phyloP scores from a whole-genome alignment of 108 stramenopile species.

The Skeletonema potamos region DNA sequence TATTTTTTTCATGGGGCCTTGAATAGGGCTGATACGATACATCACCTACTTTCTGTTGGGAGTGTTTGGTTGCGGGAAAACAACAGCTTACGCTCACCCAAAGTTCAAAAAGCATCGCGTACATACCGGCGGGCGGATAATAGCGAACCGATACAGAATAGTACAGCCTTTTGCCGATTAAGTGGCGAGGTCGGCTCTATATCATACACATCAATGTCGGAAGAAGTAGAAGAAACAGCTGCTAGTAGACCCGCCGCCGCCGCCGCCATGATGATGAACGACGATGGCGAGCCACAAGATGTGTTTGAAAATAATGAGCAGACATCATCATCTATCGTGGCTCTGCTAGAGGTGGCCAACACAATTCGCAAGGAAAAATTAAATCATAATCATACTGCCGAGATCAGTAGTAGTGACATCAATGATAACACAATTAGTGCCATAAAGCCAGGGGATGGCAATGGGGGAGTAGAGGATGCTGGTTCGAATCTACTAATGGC shows the following conservation, averaged over 20 bases:
- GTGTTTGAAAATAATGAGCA: background rate
- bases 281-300: background rate
- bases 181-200: too few relatives aligned
- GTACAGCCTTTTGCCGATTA: too few relatives aligned
- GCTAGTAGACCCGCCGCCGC: background rate
- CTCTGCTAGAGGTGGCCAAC: constrained; percentile 5
- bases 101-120: too few relatives aligned
- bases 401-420: background rate
- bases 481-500: background rate
- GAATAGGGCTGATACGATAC: too few relatives aligned
- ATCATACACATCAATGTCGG: background rate
- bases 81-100: too few relatives aligned
- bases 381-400: background rate
- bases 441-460: background rate
- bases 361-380: constrained; percentile 2
- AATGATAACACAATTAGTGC: background rate
- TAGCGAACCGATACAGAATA: too few relatives aligned
- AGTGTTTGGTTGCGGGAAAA: too few relatives aligned
- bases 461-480: background rate
- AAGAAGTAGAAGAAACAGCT: background rate
- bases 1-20: too few relatives aligned
- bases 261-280: background rate
- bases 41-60: too few relatives aligned
- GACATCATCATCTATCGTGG: background rate
- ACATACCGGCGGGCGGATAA: too few relatives aligned